phyloP scores from a whole-genome alignment of 139 green algal species.

The Chlamydomonas asymmetrica region DNA sequence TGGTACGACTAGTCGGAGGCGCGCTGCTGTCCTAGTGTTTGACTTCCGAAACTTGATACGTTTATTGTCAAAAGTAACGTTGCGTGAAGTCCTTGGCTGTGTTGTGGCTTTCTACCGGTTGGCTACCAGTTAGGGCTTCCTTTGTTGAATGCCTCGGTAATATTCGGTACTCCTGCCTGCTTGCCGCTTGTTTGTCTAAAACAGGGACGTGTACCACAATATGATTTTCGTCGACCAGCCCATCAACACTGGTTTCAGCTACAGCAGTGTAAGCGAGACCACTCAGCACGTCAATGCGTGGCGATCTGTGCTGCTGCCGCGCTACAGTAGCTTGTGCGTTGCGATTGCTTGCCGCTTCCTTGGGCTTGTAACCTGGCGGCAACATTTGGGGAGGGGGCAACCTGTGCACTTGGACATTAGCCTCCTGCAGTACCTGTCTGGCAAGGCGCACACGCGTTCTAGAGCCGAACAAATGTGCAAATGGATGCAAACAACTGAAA shows the following conservation, averaged over 20 bases:
- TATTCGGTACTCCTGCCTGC: not conserved
- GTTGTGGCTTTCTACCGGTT: not conserved
- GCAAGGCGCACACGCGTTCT: too few species aligned
- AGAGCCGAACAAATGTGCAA: too few species aligned
- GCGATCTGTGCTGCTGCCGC: not conserved
- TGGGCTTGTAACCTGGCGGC: not conserved
- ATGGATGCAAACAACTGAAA: not conserved
- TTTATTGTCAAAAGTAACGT: not conserved
- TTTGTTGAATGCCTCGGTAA: not conserved
- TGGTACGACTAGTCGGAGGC: too few species aligned
- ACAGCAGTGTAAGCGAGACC: constrained; percentile 45
- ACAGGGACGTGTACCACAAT: constrained; percentile 36
- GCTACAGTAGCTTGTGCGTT: not conserved
- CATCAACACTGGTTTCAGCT: constrained; percentile 93
- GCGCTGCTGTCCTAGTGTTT: too few species aligned
- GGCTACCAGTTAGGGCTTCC: not conserved
- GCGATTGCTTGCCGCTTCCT: not conserved
- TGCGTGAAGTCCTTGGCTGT: not conserved
- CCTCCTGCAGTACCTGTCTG: too few species aligned
- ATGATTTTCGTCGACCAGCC: constrained; percentile 93
- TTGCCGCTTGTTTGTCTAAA: not conserved
- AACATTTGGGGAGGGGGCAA: not conserved
- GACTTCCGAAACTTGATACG: constrained; percentile 10
- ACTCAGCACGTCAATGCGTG: not conserved
- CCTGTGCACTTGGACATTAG: not conserved